Evolutionary conservation across 1,284 basidiomycete genomes (phyloP).

Genomic region (Albatrellus sp.): DNA sequence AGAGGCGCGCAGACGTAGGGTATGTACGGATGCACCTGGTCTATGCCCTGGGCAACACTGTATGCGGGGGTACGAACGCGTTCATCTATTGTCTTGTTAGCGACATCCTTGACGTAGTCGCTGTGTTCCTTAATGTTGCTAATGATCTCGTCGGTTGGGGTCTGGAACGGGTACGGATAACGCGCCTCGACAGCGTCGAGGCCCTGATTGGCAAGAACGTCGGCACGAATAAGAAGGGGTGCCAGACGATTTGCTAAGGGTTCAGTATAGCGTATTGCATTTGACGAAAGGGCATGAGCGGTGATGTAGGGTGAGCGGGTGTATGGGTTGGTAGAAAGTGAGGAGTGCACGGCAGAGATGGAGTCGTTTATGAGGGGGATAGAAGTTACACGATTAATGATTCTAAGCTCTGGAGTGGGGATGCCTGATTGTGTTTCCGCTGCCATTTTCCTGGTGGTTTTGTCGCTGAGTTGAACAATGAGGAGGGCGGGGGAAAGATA

Average conservation of each 20-base stretch:
- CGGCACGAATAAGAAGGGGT: constrained; percentile 49
- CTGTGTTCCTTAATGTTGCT: constrained; percentile 44
- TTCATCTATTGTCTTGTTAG: constrained; percentile 57
- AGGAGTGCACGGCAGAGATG: constrained; percentile 42
- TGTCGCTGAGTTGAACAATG: not conserved
- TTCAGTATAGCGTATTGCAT: constrained; percentile 48
- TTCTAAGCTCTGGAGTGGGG: constrained; percentile 40
- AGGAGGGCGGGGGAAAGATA: not conserved
- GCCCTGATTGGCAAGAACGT: constrained; percentile 57
- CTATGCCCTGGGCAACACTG: constrained; percentile 53
- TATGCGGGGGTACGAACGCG: constrained; percentile 50
- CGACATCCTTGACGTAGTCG: constrained; percentile 40
- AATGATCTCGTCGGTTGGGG: constrained; percentile 56
- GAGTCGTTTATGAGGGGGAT: constrained; percentile 62
- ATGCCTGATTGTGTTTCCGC: constrained; percentile 25
- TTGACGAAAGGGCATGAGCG: constrained; percentile 44
- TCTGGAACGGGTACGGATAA: constrained; percentile 65
- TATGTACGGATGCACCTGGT: constrained; percentile 39
- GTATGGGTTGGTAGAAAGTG: constrained; percentile 45
- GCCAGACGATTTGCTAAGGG: constrained; percentile 53
- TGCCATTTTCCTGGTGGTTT: constrained; percentile 27
- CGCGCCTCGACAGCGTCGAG: constrained; percentile 60
- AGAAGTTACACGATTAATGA: constrained; percentile 46
- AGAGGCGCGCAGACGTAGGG: constrained; percentile 2
- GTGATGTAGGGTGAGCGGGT: constrained; percentile 52